These are phyloP conservation scores for Oryza glaberrima DNA, from an alignment of 176 grass and related monocot genomes.

Conservation along the genomic window DNA sequence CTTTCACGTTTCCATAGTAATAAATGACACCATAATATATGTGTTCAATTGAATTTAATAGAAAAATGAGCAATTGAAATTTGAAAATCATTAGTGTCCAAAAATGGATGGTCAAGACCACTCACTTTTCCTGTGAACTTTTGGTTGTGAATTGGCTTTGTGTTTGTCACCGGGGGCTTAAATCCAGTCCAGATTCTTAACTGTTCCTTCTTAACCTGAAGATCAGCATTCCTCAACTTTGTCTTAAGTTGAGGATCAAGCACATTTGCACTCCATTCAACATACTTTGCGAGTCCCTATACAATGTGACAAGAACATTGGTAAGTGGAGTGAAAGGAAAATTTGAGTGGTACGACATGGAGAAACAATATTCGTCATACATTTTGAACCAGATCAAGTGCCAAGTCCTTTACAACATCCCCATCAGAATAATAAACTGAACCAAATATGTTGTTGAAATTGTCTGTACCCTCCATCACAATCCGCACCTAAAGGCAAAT, in stretches of 20 bases:
- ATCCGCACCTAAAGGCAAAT: slow-evolving; percentile 67
- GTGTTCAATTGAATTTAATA: too few species aligned
- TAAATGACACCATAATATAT: too few species aligned
- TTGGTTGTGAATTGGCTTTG: slow-evolving; percentile 83
- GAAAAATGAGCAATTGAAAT: not conserved
- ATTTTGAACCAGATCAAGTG: slow-evolving; percentile 93
- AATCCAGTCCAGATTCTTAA: slow-evolving; percentile 86
- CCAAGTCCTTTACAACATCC: slow-evolving; percentile 79
- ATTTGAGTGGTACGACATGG: not conserved
- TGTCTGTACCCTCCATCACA: slow-evolving; percentile 96
- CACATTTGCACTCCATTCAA: slow-evolving; percentile 98
- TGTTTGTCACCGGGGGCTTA: slow-evolving; percentile 80
- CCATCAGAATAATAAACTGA: slow-evolving; percentile 96
- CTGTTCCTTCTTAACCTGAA: slow-evolving; percentile 90
- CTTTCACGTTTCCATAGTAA: too few species aligned
- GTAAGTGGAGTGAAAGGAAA: not conserved
- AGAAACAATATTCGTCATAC: slow-evolving; percentile 46
- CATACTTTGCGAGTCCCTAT: slow-evolving; percentile 94
- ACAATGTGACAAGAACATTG: slow-evolving; percentile 10
- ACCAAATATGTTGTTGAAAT: slow-evolving; percentile 86
- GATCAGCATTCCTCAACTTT: slow-evolving; percentile 81
- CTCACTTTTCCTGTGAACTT: slow-evolving; percentile 92
- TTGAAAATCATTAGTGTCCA: not conserved
- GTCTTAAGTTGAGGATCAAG: slow-evolving; percentile 93
- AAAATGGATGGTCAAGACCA: not conserved